phyloP scores from a whole-genome alignment of 2,329 filamentous ascomycete genomes.

The Rosellinia necatrix region DNA sequence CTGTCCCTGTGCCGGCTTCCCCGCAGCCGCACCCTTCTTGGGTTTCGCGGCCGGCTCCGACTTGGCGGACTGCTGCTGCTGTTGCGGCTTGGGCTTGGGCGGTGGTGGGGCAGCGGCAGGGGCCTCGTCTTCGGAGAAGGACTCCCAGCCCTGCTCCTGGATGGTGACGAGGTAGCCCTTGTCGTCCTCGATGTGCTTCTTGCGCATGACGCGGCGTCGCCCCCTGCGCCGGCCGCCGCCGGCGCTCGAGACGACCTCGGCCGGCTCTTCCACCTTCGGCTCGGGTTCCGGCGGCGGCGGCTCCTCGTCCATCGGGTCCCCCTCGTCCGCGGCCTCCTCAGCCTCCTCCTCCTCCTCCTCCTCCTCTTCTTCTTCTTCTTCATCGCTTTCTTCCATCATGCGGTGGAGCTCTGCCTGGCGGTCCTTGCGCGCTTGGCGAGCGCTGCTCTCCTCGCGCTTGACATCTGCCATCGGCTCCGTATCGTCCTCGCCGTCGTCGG shows the following conservation, averaged over 20 bases:
- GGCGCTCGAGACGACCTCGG: slow-evolving; percentile 37
- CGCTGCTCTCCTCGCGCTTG: slow-evolving; percentile 32
- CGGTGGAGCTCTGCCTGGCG: slow-evolving; percentile 39
- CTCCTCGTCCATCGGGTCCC: slow-evolving; percentile 38
- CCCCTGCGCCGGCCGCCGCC: slow-evolving; percentile 39
- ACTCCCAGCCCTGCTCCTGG: slow-evolving; percentile 43
- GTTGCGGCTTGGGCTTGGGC: slow-evolving; percentile 31
- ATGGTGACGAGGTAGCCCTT: slow-evolving; percentile 43
- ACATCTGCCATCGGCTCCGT: slow-evolving; percentile 31
- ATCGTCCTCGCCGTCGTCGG: slow-evolving; percentile 43
- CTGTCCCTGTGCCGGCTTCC: slow-evolving; percentile 35
- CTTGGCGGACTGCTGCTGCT: slow-evolving; percentile 21
- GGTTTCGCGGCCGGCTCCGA: slow-evolving; percentile 32
- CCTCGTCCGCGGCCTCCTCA: slow-evolving; percentile 31
- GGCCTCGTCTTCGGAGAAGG: slow-evolving; percentile 43
- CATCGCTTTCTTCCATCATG: slow-evolving; percentile 45
- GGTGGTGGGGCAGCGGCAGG: slow-evolving; percentile 25
- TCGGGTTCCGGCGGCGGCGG: slow-evolving; percentile 28
- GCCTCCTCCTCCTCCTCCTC: slow-evolving; percentile 29
- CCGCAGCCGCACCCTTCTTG: slow-evolving; percentile 37
- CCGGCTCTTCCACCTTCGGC: slow-evolving; percentile 34
- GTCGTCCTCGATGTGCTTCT: slow-evolving; percentile 44
- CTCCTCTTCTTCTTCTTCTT: slow-evolving; percentile 34
- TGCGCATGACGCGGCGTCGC: slow-evolving; percentile 39
- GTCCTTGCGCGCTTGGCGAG: slow-evolving; percentile 34